Evolutionary conservation across 2,329 filamentous ascomycete species (phyloP).

Genomic region (Plectosphaerella plurivora): DNA sequence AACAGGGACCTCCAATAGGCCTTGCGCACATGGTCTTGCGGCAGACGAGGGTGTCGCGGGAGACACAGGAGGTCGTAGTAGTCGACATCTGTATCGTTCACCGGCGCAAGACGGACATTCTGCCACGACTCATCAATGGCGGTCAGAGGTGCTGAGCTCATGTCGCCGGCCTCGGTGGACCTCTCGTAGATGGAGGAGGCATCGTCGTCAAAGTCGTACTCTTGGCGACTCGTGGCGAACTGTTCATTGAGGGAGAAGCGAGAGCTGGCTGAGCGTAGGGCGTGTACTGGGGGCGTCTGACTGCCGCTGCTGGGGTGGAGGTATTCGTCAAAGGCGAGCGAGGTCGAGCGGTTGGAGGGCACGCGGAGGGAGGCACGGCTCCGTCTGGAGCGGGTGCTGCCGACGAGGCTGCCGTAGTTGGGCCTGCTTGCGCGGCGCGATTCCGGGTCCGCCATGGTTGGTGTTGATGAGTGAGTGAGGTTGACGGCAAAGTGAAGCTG

Average conservation of each 20-base stretch:
- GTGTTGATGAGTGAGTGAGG: neutral
- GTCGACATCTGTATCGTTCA: slow-evolving; percentile 19
- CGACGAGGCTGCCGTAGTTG: slow-evolving; percentile 4
- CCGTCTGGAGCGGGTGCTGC: neutral
- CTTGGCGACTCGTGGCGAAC: slow-evolving; percentile 40
- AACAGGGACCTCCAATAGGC: slow-evolving; percentile 41
- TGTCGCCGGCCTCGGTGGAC: slow-evolving; percentile 17
- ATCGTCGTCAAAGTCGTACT: slow-evolving; percentile 37
- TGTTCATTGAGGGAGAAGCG: slow-evolving; percentile 43
- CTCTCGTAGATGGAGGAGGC: slow-evolving; percentile 36
- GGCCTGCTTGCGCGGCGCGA: neutral
- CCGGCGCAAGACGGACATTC: slow-evolving; percentile 3
- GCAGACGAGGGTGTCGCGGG: slow-evolving; percentile 24
- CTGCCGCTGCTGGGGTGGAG: slow-evolving; percentile 2
- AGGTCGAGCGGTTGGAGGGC: slow-evolving; percentile 18
- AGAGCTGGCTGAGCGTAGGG: slow-evolving; percentile 31
- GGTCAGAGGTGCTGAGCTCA: slow-evolving; percentile 4
- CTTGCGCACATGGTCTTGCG: slow-evolving; percentile 30
- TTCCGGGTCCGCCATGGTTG: neutral
- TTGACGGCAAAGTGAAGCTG: slow-evolving; percentile 13
- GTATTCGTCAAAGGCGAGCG: slow-evolving; percentile 11
- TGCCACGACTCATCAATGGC: neutral
- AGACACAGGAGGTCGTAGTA: slow-evolving; percentile 43
- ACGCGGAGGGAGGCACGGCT: slow-evolving; percentile 1
- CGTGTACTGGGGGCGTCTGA: slow-evolving; percentile 9